Evolutionary conservation across 108 stramenopile genomes (phyloP).

Genomic region (Aurantiochytrium sp.): DNA sequence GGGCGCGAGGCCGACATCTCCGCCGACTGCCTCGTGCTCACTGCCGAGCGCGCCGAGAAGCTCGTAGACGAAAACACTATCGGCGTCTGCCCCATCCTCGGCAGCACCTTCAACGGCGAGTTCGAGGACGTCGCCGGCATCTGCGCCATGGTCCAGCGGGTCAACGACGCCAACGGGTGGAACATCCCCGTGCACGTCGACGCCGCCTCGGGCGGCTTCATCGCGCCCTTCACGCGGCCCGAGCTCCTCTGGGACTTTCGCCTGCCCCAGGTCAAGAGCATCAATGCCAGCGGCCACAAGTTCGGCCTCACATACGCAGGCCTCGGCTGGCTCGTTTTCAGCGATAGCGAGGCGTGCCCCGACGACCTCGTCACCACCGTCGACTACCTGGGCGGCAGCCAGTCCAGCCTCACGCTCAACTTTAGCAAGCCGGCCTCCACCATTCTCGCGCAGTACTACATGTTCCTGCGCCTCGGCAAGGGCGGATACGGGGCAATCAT

Average conservation of each 20-base stretch:
- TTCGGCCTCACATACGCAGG: constrained; percentile 60
- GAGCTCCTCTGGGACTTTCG: constrained; percentile 55
- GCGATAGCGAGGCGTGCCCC: constrained; percentile 50
- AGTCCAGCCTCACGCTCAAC: constrained; percentile 55
- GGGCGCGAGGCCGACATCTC: constrained; percentile 27
- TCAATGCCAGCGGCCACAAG: constrained; percentile 59
- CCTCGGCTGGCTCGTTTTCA: constrained; percentile 60
- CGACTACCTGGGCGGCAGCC: constrained; percentile 54
- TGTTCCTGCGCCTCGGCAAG: constrained; percentile 31
- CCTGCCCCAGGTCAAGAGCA: constrained; percentile 51
- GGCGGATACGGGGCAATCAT: constrained; percentile 34
- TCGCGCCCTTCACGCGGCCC: constrained; percentile 56
- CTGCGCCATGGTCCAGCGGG: constrained; percentile 36
- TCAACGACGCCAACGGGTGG: constrained; percentile 54
- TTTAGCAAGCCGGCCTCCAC: constrained; percentile 48
- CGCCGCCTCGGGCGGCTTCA: constrained; percentile 48
- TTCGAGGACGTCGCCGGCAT: constrained; percentile 60
- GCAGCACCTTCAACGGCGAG: constrained; percentile 58
- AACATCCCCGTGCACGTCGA: constrained; percentile 59
- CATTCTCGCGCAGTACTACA: constrained; percentile 34
- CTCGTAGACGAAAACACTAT: constrained; percentile 62
- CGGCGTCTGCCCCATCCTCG: constrained; percentile 55
- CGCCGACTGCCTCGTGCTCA: constrained; percentile 30
- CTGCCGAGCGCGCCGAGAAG: constrained; percentile 38
- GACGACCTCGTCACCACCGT: constrained; percentile 52